Evolutionary conservation across 2,329 filamentous ascomycete species (phyloP).

Genomic region (Xenosphaeropsis pyriputrescens): DNA sequence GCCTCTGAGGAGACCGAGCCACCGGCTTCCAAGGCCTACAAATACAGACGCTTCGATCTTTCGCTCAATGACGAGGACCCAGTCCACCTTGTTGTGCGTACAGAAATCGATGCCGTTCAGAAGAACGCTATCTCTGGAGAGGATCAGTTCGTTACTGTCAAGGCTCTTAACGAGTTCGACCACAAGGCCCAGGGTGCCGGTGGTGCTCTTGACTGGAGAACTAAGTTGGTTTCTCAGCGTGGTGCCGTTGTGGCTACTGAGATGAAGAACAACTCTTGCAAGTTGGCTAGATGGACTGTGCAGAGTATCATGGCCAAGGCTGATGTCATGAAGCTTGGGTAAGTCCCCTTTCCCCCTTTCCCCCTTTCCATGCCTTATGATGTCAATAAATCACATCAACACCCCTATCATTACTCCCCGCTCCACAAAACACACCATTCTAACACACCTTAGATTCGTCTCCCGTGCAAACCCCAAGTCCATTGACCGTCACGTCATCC

Average conservation of each 20-base stretch:
- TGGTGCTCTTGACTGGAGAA: constrained; percentile 91
- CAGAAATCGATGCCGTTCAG: constrained; percentile 87
- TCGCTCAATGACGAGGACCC: constrained; percentile 85
- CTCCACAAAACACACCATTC: too few species aligned
- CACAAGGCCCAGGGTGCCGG: constrained; percentile 93
- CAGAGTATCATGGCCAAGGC: constrained; percentile 94
- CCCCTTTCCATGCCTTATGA: not conserved
- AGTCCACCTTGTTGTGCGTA: constrained; percentile 82
- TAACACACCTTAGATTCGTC: constrained; percentile 54
- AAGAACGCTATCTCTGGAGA: constrained; percentile 90
- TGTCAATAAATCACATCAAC: too few species aligned
- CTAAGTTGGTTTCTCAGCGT: constrained; percentile 84
- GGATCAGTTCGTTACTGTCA: constrained; percentile 82
- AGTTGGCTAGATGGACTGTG: constrained; percentile 93
- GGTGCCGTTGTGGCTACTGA: constrained; percentile 96
- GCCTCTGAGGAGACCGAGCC: constrained; percentile 83
- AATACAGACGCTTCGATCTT: constrained; percentile 93
- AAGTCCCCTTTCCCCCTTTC: constrained; percentile 22
- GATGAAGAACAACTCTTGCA: constrained; percentile 99
- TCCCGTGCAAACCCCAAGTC: constrained; percentile 85
- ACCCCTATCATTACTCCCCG: too few species aligned
- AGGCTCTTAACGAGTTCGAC: constrained; percentile 98
- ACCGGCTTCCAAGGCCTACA: constrained; percentile 92
- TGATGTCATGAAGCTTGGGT: constrained; percentile 98
- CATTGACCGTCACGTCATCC: constrained; percentile 85